Conservation (phyloP, 2,329 filamentous ascomycete genomes). For the Arthrobotrys musiformis region DNA sequence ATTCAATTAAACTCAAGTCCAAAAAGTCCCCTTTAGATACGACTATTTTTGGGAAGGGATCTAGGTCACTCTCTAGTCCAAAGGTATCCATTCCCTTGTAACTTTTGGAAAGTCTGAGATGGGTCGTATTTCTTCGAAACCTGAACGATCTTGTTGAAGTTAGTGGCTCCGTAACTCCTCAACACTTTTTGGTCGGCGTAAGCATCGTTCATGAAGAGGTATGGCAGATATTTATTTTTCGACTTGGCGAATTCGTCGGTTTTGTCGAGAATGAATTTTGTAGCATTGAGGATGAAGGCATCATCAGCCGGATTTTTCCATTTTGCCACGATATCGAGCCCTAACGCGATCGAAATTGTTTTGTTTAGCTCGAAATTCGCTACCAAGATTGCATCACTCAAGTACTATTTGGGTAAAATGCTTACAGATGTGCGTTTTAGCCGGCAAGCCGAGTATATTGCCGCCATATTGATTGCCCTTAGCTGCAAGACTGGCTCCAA, state of each 20-base stretch:
- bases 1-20: neutral
- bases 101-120: constrained; percentile 24
- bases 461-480: constrained; percentile 20
- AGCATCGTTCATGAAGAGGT: constrained; percentile 27
- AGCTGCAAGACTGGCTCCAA: neutral
- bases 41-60: neutral
- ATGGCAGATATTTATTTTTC: constrained; percentile 19
- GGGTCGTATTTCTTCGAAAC: constrained; percentile 24
- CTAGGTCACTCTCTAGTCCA: constrained; percentile 14
- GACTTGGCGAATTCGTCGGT: constrained; percentile 18
- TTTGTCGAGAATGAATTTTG: constrained; percentile 28
- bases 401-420: neutral
- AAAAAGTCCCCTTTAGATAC: neutral
- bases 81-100: constrained; percentile 24
- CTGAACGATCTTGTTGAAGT: constrained; percentile 22
- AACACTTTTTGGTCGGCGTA: constrained; percentile 19
- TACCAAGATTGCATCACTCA: neutral
- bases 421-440: constrained; percentile 29
- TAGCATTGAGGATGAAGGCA: constrained; percentile 18
- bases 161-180: neutral
- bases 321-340: constrained; percentile 26
- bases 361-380: constrained; percentile 2
- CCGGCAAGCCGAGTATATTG: constrained; percentile 13
- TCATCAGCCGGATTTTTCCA: constrained; percentile 23
- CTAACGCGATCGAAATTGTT: neutral